These are phyloP conservation scores for Cladosporium sp. DNA, from an alignment of 2,329 filamentous ascomycete species.

Conservation along the genomic window DNA sequence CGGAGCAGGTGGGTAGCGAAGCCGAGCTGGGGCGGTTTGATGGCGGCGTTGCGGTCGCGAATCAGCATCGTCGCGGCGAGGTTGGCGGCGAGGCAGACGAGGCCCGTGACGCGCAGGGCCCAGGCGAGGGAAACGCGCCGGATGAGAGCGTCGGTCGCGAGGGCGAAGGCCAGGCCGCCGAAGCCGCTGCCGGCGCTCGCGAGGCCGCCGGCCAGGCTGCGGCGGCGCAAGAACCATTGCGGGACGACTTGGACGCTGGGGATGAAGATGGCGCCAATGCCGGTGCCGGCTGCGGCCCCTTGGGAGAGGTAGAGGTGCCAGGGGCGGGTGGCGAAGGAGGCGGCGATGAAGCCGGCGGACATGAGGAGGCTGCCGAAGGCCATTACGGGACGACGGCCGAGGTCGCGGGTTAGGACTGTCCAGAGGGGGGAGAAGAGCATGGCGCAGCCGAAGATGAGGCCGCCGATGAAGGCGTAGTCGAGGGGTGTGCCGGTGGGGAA, in stretches of 20 bases:
- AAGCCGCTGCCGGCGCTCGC: constrained; percentile 35
- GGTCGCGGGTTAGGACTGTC: constrained; percentile 24
- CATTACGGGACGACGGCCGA: constrained; percentile 29
- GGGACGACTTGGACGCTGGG: constrained; percentile 33
- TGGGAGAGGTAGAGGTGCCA: constrained; percentile 39
- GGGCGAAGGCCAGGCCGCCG: constrained; percentile 34
- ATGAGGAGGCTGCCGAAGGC: constrained; percentile 28
- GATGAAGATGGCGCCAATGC: constrained; percentile 37
- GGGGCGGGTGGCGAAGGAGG: constrained; percentile 29
- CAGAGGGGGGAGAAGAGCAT: constrained; percentile 32
- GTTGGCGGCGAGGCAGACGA: constrained; percentile 27
- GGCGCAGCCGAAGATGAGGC: constrained; percentile 32
- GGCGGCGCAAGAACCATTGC: constrained; percentile 37
- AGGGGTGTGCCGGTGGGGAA: constrained; percentile 32
- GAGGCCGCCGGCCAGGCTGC: constrained; percentile 38
- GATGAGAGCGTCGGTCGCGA: constrained; percentile 35
- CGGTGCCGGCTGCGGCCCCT: constrained; percentile 35
- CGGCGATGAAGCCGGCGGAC: constrained; percentile 28
- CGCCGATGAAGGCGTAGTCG: constrained; percentile 38
- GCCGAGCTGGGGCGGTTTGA: constrained; percentile 29
- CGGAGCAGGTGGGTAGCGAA: constrained; percentile 32
- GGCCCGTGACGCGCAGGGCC: constrained; percentile 36
- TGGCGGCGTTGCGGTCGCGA: constrained; percentile 25
- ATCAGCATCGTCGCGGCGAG: constrained; percentile 27
- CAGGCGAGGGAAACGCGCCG: constrained; percentile 32